A percentile compares a stretch with the other conserved stretches of the same genome.
Conservation (phyloP, 140 eudicot genomes). For the Anethum foeniculum region DNA sequence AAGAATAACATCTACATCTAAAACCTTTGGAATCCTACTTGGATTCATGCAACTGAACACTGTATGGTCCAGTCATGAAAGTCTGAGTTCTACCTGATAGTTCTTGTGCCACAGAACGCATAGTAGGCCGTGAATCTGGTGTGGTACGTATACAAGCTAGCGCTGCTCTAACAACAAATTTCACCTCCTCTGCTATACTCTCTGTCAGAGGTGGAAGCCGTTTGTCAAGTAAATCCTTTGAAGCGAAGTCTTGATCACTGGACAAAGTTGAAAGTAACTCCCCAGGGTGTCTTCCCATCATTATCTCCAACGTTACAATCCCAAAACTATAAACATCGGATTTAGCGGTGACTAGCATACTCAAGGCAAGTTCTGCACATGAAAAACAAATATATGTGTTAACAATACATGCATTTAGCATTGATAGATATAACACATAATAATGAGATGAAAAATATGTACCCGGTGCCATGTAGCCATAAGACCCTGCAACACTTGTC, state of each 20-base stretch:
- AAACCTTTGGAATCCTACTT: conserved; percentile 22
- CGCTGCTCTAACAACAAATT: conserved; percentile 41
- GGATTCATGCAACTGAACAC: conserved; percentile 10
- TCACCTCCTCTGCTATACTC: conserved; percentile 35
- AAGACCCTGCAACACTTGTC: conserved; percentile 82
- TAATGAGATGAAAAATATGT: neutral
- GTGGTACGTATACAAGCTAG: conserved; percentile 42
- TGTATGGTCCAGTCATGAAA: conserved; percentile 22
- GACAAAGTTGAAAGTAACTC: conserved; percentile 39
- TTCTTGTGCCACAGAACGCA: conserved; percentile 66
- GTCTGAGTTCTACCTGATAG: conserved; percentile 40
- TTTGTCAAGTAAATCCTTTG: conserved; percentile 59
- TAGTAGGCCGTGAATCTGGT: conserved; percentile 71
- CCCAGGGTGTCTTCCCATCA: conserved; percentile 91
- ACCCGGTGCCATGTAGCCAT: conserved; percentile 99
- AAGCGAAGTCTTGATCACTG: conserved; percentile 15
- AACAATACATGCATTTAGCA: neutral
- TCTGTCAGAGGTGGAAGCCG: conserved; percentile 59
- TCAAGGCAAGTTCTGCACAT: conserved; percentile 58
- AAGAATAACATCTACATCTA: neutral
- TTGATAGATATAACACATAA: too few species aligned
- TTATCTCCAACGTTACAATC: conserved; percentile 63
- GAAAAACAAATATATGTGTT: conserved; percentile 5
- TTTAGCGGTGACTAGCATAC: conserved; percentile 74
- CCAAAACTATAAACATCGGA: conserved; percentile 92